These are phyloP conservation scores for Polychytrium aggregatum DNA, from an alignment of 192 early-diverging fungal genomes.

Conservation along the genomic window DNA sequence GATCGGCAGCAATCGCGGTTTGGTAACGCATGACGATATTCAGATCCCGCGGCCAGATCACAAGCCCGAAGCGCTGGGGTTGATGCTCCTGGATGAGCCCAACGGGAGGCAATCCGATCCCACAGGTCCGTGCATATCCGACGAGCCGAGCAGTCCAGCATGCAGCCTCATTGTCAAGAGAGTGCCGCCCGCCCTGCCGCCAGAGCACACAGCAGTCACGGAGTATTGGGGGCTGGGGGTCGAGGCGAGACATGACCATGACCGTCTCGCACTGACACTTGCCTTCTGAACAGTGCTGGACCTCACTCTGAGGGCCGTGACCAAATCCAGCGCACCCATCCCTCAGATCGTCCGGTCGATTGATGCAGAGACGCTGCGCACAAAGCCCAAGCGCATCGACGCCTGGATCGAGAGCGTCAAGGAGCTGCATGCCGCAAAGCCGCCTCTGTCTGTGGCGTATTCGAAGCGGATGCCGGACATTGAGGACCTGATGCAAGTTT, in stretches of 20 bases:
- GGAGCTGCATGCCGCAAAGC: conserved; percentile 39
- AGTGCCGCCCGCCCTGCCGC: no score
- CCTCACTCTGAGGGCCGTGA: conserved; percentile 34
- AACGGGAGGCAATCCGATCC: conserved; percentile 37
- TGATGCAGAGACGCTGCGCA: conserved; percentile 9
- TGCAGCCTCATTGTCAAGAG: conserved; percentile 1
- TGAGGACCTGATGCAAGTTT: conserved; percentile 49
- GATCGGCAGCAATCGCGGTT: conserved; percentile 4
- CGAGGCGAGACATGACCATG: no score
- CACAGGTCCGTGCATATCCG: conserved; percentile 18
- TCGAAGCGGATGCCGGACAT: conserved; percentile 43
- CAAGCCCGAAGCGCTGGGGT: conserved; percentile 32
- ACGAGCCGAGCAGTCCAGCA: not conserved
- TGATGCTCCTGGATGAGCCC: conserved; percentile 42
- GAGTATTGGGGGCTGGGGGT: no score
- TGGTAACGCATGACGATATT: no score
- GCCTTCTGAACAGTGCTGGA: no score
- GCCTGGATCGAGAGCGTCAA: conserved; percentile 42
- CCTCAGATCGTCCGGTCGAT: conserved; percentile 29
- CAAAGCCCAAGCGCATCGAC: conserved; percentile 28
- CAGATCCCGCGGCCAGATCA: conserved; percentile 39
- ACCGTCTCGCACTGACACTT: no score
- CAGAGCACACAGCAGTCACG: no score
- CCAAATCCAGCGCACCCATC: conserved; percentile 21
- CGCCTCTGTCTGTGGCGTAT: conserved; percentile 21